These are phyloP conservation scores for Amanita pallidorosea DNA, from an alignment of 768 basidiomycete genomes.

Conservation along the genomic window DNA sequence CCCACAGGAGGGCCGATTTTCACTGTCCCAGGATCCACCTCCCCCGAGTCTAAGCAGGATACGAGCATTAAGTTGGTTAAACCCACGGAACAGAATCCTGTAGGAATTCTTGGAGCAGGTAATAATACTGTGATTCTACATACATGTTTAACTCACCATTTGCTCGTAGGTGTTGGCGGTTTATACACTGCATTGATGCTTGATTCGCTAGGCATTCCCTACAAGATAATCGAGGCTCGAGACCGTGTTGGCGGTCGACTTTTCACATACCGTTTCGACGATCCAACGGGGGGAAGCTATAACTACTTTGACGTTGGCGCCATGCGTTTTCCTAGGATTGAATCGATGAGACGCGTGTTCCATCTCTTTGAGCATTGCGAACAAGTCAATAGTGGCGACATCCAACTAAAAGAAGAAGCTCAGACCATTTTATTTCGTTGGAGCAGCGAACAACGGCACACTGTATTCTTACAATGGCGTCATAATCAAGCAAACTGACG, in stretches of 20 bases:
- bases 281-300: not conserved
- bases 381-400: constrained; percentile 1
- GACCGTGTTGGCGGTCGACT: constrained; percentile 17
- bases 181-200: constrained; percentile 20
- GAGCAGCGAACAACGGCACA: not conserved
- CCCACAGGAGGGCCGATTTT: not conserved
- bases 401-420: not conserved
- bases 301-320: constrained; percentile 18
- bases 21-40: too few relatives aligned
- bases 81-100: not conserved
- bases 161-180: constrained; percentile 15
- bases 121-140: not conserved
- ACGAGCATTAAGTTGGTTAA: not conserved
- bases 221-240: constrained; percentile 16
- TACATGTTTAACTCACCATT: too few relatives aligned
- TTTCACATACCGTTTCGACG: constrained; percentile 17
- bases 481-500: not conserved
- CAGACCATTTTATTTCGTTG: not conserved
- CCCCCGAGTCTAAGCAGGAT: not conserved
- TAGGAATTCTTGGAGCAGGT: not conserved
- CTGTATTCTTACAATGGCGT: not conserved
- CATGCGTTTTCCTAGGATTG: constrained; percentile 24
- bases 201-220: constrained; percentile 15
- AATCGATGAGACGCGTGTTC: constrained; percentile 17
- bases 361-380: constrained; percentile 13